Conservation (phyloP, 768 basidiomycete species). For the Cytidiella melzeri region DNA sequence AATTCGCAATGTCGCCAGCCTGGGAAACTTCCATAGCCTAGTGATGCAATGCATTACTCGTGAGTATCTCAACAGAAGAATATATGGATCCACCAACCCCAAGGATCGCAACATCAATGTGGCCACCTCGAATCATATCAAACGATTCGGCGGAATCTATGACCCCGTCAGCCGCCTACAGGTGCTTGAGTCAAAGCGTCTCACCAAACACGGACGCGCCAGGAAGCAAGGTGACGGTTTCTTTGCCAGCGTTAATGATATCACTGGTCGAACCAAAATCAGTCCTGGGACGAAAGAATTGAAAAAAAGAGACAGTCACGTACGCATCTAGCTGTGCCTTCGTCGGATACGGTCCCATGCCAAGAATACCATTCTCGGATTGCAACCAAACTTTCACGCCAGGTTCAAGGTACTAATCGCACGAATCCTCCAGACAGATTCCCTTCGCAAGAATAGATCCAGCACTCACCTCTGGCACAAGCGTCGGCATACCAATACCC, state of each 20-base stretch:
- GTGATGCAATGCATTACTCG: constrained; percentile 4
- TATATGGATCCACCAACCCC: constrained; percentile 51
- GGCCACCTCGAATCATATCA: constrained; percentile 96
- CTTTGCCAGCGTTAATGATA: constrained; percentile 92
- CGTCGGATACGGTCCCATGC: constrained; percentile 88
- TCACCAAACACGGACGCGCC: constrained; percentile 87
- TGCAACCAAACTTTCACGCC: constrained; percentile 84
- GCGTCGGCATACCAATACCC: constrained; percentile 88
- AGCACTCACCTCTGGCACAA: constrained; percentile 58
- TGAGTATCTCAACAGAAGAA: constrained; percentile 1
- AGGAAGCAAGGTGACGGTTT: constrained; percentile 87
- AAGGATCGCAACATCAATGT: constrained; percentile 89
- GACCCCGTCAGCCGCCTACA: not conserved
- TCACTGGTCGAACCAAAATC: constrained; percentile 44
- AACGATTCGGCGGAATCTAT: constrained; percentile 90
- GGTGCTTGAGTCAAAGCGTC: constrained; percentile 19
- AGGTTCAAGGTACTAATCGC: constrained; percentile 45
- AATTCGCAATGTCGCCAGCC: constrained; percentile 92
- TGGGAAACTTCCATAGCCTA: constrained; percentile 95
- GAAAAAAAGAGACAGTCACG: too few relatives aligned
- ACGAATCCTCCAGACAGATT: not conserved
- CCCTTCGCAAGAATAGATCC: not conserved
- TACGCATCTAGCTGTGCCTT: constrained; percentile 75
- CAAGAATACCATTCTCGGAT: constrained; percentile 87
- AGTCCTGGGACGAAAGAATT: constrained; percentile 1